Percentiles rank a stretch among this genome's conserved stretches.
phyloP scores from a whole-genome alignment of 73 alveolate species.

The Durusdinium trenchii region DNA sequence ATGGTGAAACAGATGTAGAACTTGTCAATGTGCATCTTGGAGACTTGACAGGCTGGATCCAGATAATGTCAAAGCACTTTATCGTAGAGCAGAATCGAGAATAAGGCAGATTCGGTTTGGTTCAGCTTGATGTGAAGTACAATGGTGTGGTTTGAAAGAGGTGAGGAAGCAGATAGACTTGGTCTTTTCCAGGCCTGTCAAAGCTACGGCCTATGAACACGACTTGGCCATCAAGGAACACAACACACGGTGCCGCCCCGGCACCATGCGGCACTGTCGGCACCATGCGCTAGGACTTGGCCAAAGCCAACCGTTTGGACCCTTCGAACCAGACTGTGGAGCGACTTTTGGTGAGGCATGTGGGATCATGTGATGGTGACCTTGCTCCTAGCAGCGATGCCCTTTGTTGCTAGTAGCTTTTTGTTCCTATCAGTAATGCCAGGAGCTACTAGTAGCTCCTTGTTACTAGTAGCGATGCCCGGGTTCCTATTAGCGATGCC shows the following conservation, averaged over 20 bases:
- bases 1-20: too few relatives aligned
- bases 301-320: slow-evolving; percentile 68
- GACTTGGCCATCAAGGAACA: slow-evolving; percentile 95
- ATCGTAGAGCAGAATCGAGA: slow-evolving; percentile 96
- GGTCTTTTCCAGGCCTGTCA: slow-evolving; percentile 95
- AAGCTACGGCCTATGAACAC: slow-evolving; percentile 97
- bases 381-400: too few relatives aligned
- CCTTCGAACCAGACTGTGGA: slow-evolving; percentile 69
- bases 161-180: too few relatives aligned
- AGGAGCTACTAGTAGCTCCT: too few relatives aligned
- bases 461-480: too few relatives aligned
- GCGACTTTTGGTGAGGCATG: slow-evolving; percentile 48
- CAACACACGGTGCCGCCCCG: too few relatives aligned
- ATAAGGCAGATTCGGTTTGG: neutral
- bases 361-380: too few relatives aligned
- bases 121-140: neutral
- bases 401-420: too few relatives aligned
- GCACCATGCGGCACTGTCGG: too few relatives aligned
- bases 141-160: neutral
- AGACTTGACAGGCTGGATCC: slow-evolving; percentile 95
- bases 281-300: slow-evolving; percentile 63
- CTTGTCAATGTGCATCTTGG: neutral
- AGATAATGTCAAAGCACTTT: slow-evolving; percentile 96
- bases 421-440: too few relatives aligned
- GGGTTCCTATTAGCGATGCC: too few relatives aligned